Base-by-base conservation (phyloP, 495 filamentous ascomycete species). In the Terfezia boudieri region DNA sequence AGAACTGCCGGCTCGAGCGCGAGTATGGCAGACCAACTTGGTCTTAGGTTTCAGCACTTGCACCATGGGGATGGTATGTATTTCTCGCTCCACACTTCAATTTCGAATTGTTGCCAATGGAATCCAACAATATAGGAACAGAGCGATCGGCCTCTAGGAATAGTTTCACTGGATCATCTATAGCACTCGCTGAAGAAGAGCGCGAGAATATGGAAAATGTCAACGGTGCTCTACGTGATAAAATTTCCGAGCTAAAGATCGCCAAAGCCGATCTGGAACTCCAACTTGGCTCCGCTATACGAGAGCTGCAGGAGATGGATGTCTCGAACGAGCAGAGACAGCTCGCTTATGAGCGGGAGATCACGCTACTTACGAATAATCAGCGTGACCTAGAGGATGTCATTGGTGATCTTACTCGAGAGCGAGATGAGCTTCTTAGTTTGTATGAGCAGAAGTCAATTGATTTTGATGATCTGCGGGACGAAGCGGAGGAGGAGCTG, bases 131-230 rank as follows among this genome's bases (percentile, higher is more conserved):
- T 32, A 7, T 32, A 14, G 41, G 41, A 6, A 20, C 14, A 14
- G 41, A 46, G 17, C 4, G 41, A 14, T 46, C 41, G 17, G 8
- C 17, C 4, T 46, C 41, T 8, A 14, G 53, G 49, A 8, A 61
- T 50, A 9, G 49, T 36, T 32, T 53, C 17, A 8, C 41, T 20
- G 41, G 14, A 14, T 46, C 41, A 6, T 14, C 41, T 46, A 20
- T 8, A 14, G 41, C 8, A 5, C 41, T 46, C 8, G 86, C 81
- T 52, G 87, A 94, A 58, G 69, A 73, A 9, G 88, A 94, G 58
- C 80, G 84, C 6, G 89, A 96, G 55, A 83, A 86, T 23, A 74
- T 84, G 17, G 90, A 96, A 67, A 79, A 79, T 49, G 81, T 81
- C 58, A 79, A 86, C 57, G 83, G 82, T 16, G 78, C 87, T 53